Percentiles rank a stretch among this genome's conserved stretches.
Evolutionary conservation across 2,329 filamentous ascomycete species (phyloP).

Genomic region (Fusarium kyushuense): DNA sequence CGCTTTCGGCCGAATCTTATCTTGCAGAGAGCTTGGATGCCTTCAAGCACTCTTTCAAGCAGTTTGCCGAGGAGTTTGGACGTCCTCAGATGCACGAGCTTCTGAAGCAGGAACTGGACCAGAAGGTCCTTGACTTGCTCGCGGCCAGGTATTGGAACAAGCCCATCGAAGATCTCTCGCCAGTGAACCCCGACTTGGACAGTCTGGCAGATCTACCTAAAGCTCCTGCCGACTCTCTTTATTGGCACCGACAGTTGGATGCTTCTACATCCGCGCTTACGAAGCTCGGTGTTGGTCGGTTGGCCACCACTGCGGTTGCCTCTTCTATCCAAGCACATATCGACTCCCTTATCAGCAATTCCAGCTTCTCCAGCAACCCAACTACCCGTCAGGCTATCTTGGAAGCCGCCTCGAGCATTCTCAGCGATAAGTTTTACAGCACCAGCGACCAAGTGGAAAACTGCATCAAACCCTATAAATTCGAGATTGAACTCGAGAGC

Average conservation of each 20-base stretch:
- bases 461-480: constrained; percentile 99
- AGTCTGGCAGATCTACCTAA: constrained; percentile 83
- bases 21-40: constrained; percentile 93
- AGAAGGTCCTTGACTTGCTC: constrained; percentile 91
- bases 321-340: constrained; percentile 88
- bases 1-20: constrained; percentile 94
- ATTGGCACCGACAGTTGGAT: constrained; percentile 95
- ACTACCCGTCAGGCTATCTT: constrained; percentile 94
- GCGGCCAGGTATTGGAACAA: constrained; percentile 98
- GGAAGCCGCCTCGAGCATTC: constrained; percentile 87
- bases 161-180: constrained; percentile 84
- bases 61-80: constrained; percentile 90
- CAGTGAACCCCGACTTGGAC: constrained; percentile 75
- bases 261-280: constrained; percentile 90
- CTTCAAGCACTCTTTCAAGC: constrained; percentile 98
- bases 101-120: constrained; percentile 91
- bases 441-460: constrained; percentile 98
- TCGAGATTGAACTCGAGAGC: constrained; percentile 94
- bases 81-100: constrained; percentile 89
- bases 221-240: constrained; percentile 84
- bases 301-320: constrained; percentile 92
- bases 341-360: constrained; percentile 80
- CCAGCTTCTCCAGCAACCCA: constrained; percentile 89
- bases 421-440: constrained; percentile 95
- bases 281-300: constrained; percentile 90